These are phyloP conservation scores for Capsella rubella DNA, from an alignment of 441 rosid species.

Conservation along the genomic window DNA sequence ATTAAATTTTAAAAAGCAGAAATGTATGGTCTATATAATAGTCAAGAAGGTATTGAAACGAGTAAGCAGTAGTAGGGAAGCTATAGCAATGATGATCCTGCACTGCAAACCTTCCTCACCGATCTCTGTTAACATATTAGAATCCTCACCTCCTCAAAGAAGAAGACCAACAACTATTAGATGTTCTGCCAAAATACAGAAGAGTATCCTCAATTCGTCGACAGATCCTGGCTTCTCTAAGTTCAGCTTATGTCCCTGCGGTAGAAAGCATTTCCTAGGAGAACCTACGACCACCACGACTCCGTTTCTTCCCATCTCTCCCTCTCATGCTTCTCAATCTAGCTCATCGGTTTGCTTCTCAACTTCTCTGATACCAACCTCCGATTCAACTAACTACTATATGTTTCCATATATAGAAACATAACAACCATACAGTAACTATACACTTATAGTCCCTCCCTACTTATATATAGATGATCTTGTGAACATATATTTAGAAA, in stretches of 20 bases:
- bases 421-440: background rate
- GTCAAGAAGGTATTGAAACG: background rate
- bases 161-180: background rate
- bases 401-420: background rate
- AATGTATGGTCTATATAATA: background rate
- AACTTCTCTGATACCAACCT: background rate
- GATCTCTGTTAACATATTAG: background rate
- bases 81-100: constrained; percentile 22
- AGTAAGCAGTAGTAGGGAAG: background rate
- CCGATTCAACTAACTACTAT: background rate
- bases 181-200: constrained; percentile 15
- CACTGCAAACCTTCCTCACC: constrained; percentile 23
- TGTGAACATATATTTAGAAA: too few relatives aligned
- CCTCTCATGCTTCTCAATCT: constrained; percentile 15
- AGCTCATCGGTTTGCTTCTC: background rate
- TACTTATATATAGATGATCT: too few relatives aligned
- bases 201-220: background rate
- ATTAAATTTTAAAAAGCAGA: too few relatives aligned
- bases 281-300: background rate
- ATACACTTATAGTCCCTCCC: too few relatives aligned
- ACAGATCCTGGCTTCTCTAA: constrained; percentile 24
- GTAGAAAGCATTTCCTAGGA: constrained; percentile 39
- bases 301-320: constrained; percentile 29
- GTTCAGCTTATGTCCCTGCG: constrained; percentile 36
- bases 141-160: constrained; percentile 20